A percentile compares a stretch with the other conserved stretches of the same genome.
These are phyloP conservation scores for Psilocybe sp. DNA, from an alignment of 768 basidiomycete species.

Conservation along the genomic window DNA sequence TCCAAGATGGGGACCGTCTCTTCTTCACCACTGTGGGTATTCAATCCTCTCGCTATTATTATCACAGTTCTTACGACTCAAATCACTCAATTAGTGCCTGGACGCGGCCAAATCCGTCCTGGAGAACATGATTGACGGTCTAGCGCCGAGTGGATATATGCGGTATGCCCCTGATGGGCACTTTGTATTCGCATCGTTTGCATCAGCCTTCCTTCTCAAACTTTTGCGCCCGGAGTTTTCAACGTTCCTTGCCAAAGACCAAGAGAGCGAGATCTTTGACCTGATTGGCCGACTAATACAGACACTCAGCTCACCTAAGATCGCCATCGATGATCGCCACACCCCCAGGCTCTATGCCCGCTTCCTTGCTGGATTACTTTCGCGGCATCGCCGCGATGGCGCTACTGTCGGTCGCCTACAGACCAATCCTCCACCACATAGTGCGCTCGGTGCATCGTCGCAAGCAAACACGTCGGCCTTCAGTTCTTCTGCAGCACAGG, in stretches of 20 bases:
- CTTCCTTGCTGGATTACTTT: slow-evolving; percentile 71
- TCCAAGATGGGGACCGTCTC: slow-evolving; percentile 57
- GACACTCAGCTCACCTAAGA: slow-evolving; percentile 64
- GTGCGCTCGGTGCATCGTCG: slow-evolving; percentile 13
- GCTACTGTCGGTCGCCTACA: slow-evolving; percentile 55
- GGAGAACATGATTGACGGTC: slow-evolving; percentile 56
- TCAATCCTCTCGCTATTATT: neutral
- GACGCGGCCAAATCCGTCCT: slow-evolving; percentile 69
- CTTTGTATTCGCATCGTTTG: slow-evolving; percentile 78
- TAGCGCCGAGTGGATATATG: slow-evolving; percentile 74
- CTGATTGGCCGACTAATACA: slow-evolving; percentile 72
- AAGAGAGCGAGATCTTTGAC: slow-evolving; percentile 70
- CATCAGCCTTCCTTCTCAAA: slow-evolving; percentile 83
- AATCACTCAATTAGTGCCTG: slow-evolving; percentile 47
- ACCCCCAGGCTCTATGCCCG: slow-evolving; percentile 79
- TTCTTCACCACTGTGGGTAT: slow-evolving; percentile 63
- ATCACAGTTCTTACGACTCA: neutral
- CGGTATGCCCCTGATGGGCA: slow-evolving; percentile 78
- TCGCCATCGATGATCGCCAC: slow-evolving; percentile 80
- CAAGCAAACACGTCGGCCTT: slow-evolving; percentile 20
- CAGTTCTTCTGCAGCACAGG: slow-evolving; percentile 16
- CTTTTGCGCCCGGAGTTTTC: slow-evolving; percentile 73
- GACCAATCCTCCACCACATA: slow-evolving; percentile 43
- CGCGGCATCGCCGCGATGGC: slow-evolving; percentile 67
- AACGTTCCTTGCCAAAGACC: slow-evolving; percentile 54